phyloP scores from a whole-genome alignment of 129 eudicot species.

The Glebionis coronaria region DNA sequence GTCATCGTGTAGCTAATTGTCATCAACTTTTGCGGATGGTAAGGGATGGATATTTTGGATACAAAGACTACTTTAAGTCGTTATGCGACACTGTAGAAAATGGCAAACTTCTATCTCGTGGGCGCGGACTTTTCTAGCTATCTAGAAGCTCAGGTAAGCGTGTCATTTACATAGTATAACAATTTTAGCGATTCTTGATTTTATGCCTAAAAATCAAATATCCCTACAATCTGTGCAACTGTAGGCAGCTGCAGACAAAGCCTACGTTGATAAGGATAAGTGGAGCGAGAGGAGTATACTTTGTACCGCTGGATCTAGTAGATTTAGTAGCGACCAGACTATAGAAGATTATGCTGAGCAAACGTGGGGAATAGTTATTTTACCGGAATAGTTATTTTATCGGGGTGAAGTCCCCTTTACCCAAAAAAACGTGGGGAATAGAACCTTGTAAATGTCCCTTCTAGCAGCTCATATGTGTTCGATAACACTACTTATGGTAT shows the following conservation, averaged over 20 bases:
- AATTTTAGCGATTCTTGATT: not conserved
- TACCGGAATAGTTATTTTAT: too few species aligned
- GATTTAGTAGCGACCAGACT: slow-evolving; percentile 56
- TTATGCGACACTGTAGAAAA: slow-evolving; percentile 49
- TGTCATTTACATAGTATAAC: not conserved
- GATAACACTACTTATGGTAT: slow-evolving; percentile 14
- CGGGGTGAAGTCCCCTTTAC: too few species aligned
- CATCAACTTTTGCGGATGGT: slow-evolving; percentile 40
- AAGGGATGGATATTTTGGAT: slow-evolving; percentile 51
- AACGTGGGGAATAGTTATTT: too few species aligned
- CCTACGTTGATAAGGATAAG: slow-evolving; percentile 45
- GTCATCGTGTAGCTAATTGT: not conserved
- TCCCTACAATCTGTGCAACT: not conserved
- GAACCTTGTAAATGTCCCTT: slow-evolving; percentile 61
- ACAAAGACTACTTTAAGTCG: slow-evolving; percentile 54
- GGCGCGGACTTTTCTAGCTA: slow-evolving; percentile 60
- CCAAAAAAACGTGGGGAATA: slow-evolving; percentile 58
- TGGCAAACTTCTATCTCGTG: slow-evolving; percentile 53
- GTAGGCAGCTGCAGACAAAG: slow-evolving; percentile 56
- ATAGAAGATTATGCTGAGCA: slow-evolving; percentile 50
- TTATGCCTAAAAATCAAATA: not conserved
- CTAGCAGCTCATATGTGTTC: slow-evolving; percentile 25
- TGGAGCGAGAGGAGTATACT: slow-evolving; percentile 59
- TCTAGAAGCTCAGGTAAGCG: slow-evolving; percentile 59
- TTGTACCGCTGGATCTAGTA: slow-evolving; percentile 51